Evolutionary conservation across 306 rosid species (phyloP).

Genomic region (Potentilla sterilis): DNA sequence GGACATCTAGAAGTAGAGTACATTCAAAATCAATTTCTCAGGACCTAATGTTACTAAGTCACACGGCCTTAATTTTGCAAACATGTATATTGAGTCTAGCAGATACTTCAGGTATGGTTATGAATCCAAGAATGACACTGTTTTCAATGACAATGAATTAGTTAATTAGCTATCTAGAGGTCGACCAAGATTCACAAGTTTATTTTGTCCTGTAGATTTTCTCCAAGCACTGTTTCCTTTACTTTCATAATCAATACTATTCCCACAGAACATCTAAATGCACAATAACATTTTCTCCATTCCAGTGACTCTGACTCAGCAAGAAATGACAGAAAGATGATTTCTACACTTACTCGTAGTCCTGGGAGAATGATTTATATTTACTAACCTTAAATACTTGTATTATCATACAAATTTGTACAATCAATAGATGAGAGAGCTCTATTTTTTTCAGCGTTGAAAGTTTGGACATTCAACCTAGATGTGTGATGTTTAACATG

Average conservation of each 20-base stretch:
- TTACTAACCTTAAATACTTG: background rate
- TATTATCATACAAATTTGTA: background rate
- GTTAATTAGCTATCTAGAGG: background rate
- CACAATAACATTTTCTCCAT: background rate
- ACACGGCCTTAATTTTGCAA: background rate
- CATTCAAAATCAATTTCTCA: background rate
- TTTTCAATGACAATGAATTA: background rate
- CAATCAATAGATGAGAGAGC: background rate
- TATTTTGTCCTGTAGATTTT: background rate
- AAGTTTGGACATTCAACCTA: background rate
- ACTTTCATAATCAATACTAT: background rate
- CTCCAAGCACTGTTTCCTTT: background rate
- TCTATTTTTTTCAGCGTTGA: background rate
- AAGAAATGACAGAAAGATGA: background rate
- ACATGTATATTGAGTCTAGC: background rate
- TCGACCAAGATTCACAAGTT: background rate
- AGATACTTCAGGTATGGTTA: background rate
- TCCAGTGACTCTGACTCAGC: background rate
- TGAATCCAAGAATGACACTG: background rate
- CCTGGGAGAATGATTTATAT: background rate
- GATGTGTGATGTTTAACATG: background rate
- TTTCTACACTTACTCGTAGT: too few relatives aligned
- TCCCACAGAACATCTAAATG: background rate
- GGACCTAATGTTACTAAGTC: background rate
- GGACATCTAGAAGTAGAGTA: background rate